phyloP scores from a whole-genome alignment of 495 filamentous ascomycete species.

The Xylaria scruposa region DNA sequence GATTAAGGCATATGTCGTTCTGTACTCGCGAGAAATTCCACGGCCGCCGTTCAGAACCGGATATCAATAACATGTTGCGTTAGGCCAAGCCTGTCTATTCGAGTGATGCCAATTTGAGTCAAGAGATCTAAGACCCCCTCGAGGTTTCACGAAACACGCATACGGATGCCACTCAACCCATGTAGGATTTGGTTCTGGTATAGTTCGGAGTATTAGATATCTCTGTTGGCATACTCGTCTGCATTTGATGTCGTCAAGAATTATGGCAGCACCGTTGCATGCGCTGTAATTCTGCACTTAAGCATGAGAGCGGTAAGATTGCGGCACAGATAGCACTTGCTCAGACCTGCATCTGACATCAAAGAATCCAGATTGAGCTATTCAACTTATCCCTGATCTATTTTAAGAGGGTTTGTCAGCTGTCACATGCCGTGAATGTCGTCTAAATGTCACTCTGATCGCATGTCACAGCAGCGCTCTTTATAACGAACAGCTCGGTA shows the following conservation, averaged over 20 bases:
- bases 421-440: background rate
- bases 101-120: background rate
- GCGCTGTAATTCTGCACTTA: background rate
- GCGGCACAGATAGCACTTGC: background rate
- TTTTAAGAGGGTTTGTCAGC: background rate
- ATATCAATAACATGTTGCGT: background rate
- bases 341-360: background rate
- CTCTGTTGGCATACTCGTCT: background rate
- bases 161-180: background rate
- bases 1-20: background rate
- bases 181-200: background rate
- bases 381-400: background rate
- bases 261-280: background rate
- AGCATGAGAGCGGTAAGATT: background rate
- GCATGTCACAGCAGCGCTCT: background rate
- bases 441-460: background rate
- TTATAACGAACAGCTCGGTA: background rate
- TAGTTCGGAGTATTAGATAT: background rate
- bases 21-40: background rate
- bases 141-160: background rate
- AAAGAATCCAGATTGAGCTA: background rate
- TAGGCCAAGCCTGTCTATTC: background rate
- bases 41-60: background rate
- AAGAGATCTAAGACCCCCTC: background rate
- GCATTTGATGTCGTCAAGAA: background rate